Evolutionary conservation across 768 basidiomycete species (phyloP), one percentile per base, ranked within the genome.

Genomic region (Sporobolomyces phaffii): DNA sequence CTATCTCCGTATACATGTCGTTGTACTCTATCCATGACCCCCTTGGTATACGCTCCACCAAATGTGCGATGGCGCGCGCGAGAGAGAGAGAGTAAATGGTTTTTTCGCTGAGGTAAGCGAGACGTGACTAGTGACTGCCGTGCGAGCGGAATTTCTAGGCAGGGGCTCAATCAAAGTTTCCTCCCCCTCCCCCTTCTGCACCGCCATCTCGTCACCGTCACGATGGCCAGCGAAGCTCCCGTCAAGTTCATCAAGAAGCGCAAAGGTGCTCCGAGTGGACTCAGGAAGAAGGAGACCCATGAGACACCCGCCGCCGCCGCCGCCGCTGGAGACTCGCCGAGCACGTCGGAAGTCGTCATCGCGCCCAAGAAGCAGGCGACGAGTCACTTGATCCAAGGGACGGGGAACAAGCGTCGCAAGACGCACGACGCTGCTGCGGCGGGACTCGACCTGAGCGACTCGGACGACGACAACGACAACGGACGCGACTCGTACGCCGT

Each of bases 241-340:
- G 90, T 94, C 0, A 86, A 90, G 5, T 92, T 96, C 79, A 90
- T 94, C 80, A 94, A 88, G 80, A 89, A 87, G 75, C 86, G 87
- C 44, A 87, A 86, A 72, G 82, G 86, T 5, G 83, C 91, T 2
- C 91, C 91, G 3, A 82, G 85, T 5, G 88, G 88, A 0, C 77
- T 83, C 4, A 84, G 93, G 41, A 87, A 88, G 91, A 29, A 90
- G 89, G 4, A 75, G 80, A 8, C 89, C n/a, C n/a, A n/a, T n/a
- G n/a, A n/a, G n/a, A n/a, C n/a, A n/a, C n/a, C n/a, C 87, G 0
- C 87, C 88, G 18, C 60, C 71, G 18, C 47, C 29, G 15, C 58
- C 24, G 34, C 78, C 56, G 43, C 45, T 5, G 26, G 28, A 14
- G 48, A 43, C 18, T 53, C 59, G 24, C 62, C 72, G 20, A 41